These are phyloP conservation scores for Boeremia lycopersici DNA, from an alignment of 2,329 filamentous ascomycete species.

Conservation along the genomic window DNA sequence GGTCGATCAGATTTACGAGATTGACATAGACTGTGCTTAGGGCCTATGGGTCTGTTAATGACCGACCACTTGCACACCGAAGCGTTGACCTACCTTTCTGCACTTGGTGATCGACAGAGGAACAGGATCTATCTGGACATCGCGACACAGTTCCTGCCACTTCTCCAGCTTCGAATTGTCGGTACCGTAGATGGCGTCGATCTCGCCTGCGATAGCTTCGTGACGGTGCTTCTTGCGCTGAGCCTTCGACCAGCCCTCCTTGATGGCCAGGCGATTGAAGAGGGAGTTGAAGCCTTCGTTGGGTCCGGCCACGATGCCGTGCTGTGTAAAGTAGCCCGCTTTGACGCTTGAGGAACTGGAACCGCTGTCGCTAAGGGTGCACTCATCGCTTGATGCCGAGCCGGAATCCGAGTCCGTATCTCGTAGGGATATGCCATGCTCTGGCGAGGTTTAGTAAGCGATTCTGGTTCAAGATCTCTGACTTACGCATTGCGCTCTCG, in stretches of 20 bases:
- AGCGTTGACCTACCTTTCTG: slow-evolving; percentile 24
- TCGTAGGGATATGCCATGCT: background rate
- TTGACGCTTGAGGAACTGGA: background rate
- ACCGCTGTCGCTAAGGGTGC: slow-evolving; percentile 1
- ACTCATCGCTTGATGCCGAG: background rate
- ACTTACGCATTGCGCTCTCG: background rate
- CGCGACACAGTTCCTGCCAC: slow-evolving; percentile 31
- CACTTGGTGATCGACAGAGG: slow-evolving; percentile 30
- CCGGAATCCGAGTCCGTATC: background rate
- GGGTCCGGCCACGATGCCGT: slow-evolving; percentile 18
- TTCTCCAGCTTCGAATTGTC: slow-evolving; percentile 19
- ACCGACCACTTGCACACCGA: background rate
- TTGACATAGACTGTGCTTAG: slow-evolving; percentile 29
- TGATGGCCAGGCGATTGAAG: slow-evolving; percentile 23
- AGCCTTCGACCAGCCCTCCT: slow-evolving; percentile 18
- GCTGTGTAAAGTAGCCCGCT: slow-evolving; percentile 5
- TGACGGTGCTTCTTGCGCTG: slow-evolving; percentile 8
- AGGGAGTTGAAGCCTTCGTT: slow-evolving; percentile 13
- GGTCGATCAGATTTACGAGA: slow-evolving; percentile 30
- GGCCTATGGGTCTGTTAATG: slow-evolving; percentile 10
- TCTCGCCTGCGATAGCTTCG: slow-evolving; percentile 16
- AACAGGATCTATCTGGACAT: slow-evolving; percentile 18
- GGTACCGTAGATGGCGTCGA: slow-evolving; percentile 17
- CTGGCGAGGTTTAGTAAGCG: background rate
- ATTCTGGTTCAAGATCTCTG: background rate